These are phyloP conservation scores for Pugionium dolabratum DNA, from an alignment of 345 rosid species.

Conservation along the genomic window DNA sequence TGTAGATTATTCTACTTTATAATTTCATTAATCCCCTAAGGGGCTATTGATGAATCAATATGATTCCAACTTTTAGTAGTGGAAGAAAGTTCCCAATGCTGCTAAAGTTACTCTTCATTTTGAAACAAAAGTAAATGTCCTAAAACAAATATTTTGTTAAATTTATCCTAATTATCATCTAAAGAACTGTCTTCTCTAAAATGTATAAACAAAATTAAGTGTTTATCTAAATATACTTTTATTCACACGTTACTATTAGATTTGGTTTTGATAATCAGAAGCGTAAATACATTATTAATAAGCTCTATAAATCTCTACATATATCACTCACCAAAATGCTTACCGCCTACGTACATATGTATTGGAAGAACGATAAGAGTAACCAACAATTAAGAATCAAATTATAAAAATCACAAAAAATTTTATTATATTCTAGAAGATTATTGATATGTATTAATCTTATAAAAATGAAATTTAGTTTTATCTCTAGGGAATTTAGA, in stretches of 20 bases:
- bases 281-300: no score
- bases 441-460: no score
- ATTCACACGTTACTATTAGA: no score
- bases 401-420: no score
- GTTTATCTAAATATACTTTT: no score
- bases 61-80: constrained; percentile 32
- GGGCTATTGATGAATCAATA: background rate
- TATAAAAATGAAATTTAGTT: no score
- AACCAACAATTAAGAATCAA: no score
- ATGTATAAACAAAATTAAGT: background rate
- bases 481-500: no score
- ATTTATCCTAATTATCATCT: background rate
- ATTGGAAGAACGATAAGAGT: no score
- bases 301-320: background rate
- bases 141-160: background rate
- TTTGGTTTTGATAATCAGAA: no score
- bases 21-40: background rate
- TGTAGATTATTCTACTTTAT: constrained; percentile 2
- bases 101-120: background rate
- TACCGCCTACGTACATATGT: no score
- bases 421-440: no score
- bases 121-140: background rate
- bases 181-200: background rate
- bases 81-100: constrained; percentile 5
- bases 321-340: background rate